Evolutionary conservation across 345 rosid genomes (phyloP), one percentile per base, ranked within the genome.

Genomic region (Hibiscus trionum): DNA sequence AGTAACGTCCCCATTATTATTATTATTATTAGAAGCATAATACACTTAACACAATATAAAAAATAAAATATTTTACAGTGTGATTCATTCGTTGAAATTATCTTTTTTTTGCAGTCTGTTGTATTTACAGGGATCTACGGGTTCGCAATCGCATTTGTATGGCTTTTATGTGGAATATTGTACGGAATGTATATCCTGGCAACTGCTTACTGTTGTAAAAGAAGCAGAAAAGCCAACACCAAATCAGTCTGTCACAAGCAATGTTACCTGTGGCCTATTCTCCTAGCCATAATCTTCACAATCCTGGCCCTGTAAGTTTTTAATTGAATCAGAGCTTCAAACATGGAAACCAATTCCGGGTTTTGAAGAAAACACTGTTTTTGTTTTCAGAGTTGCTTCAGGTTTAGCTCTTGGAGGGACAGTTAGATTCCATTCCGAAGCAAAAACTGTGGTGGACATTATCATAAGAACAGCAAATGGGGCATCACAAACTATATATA

Each of bases 321-420:
- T 9, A 19, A 3, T 60, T 14, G 37, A 15, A 60, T 27, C 11
- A 57, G 1, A 19, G 60, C 11, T 52, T 15, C 10, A 7, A 39
- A 52, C 24, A 69, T 55, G 8, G 24, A 55, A 55, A 55, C 1
- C 59, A 55, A 19, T 19, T 21, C 61, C 12, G 7, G 31, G 61
- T 9, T 56, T 21, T 47, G 29, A 68, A 33, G 49, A 14, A 47
- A 63, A 1, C 6, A 16, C 19, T 44, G 12, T 69, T 37, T 16
- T 29, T 0, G 17, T 11, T 37, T 76, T 78, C 86, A 90, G 96
- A 75, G 77, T 57, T 76, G 89, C 90, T 46, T 59, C 85, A 0
- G 92, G 89, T 24, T 64, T 90, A 47, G 88, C 81, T 74, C 84
- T 90, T 15, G 96, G 90, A 19, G 90, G 87, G 19, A 88, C 72